Conservation (phyloP, 768 basidiomycete genomes). For the Pleurotus sapidus region DNA sequence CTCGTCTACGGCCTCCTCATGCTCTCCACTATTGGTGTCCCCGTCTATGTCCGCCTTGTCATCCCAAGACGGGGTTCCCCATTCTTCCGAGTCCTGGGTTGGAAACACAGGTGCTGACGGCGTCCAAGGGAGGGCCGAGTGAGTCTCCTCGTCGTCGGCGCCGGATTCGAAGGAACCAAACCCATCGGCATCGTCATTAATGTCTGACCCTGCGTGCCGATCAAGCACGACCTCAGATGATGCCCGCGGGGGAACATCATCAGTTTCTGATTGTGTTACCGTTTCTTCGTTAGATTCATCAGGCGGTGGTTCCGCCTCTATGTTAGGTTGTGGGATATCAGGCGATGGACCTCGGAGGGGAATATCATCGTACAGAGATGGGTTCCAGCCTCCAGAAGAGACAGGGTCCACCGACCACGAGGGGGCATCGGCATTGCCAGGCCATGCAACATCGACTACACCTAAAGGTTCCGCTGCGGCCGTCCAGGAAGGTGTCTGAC, state of each 20-base stretch:
- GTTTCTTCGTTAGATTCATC: slow-evolving; percentile 9
- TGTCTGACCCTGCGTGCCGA: slow-evolving; percentile 8
- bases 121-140: slow-evolving; percentile 32
- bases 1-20: slow-evolving; percentile 44
- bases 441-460: slow-evolving; percentile 38
- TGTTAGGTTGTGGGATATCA: slow-evolving; percentile 1
- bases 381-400: slow-evolving; percentile 25
- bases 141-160: slow-evolving; percentile 25
- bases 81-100: slow-evolving; percentile 26
- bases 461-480: slow-evolving; percentile 20
- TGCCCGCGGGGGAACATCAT: neutral
- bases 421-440: slow-evolving; percentile 37
- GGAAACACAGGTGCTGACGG: slow-evolving; percentile 23
- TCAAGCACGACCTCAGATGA: slow-evolving; percentile 6
- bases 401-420: slow-evolving; percentile 36
- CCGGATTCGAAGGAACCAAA: slow-evolving; percentile 62
- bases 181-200: slow-evolving; percentile 44
- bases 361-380: slow-evolving; percentile 41
- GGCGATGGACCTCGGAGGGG: slow-evolving; percentile 25
- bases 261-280: neutral
- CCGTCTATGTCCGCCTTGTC: slow-evolving; percentile 15
- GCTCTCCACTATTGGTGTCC: slow-evolving; percentile 8
- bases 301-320: neutral
- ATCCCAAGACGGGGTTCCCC: slow-evolving; percentile 41
- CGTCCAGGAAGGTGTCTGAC: slow-evolving; percentile 52